Base-by-base conservation (phyloP, 257 asterid genomes). In the Dorcoceras hygrometricum region DNA sequence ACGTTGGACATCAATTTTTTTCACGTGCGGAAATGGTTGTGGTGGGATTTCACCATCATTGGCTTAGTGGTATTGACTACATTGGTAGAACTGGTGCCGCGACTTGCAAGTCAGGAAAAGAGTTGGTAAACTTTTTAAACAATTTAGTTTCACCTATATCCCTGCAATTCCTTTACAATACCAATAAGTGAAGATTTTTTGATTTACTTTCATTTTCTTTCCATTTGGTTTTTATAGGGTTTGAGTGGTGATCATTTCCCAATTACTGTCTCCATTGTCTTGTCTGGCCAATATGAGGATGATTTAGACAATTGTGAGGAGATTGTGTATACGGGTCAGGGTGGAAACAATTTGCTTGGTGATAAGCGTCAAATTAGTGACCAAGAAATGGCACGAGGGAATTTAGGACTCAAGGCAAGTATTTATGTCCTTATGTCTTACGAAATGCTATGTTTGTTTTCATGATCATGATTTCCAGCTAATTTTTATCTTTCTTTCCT, bases 211-310 rank as follows among this genome's bases (percentile, higher is more conserved):
- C 31, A 24, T 11, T 65, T 57, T 26, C 27, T 72, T 53, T 29
- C 67, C 67, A 31, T 69, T 65, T 36, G 57, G 46, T 36, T 74
- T 78, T 67, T 79, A 72, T 77, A 83, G 91, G 84, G 63, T 66
- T 73, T 69, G 57, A 58, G 53, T 18, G 73, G 62, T 48, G 74
- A 81, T 78, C 73, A 53, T 48, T 74, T 86, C 23, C 97, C 98
- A 57, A 61, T 89, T 57, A 78, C 97, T 1, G 46, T 72, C 62
- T 83, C 95, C n/a, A 89, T 92, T 46, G 91, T 92, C 11, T 27
- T 92, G 77, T 92, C 98, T 5, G 98, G 98, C 29, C 97, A 92
- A 67, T 92, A 92, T 57, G 98, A 92, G 74, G 98, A 92, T 29
- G 95, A 92, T 69, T 68, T 84, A 36, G 98, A 92, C 75, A 89